phyloP scores from a whole-genome alignment of 495 filamentous ascomycete species.

The Cercophora sp. region DNA sequence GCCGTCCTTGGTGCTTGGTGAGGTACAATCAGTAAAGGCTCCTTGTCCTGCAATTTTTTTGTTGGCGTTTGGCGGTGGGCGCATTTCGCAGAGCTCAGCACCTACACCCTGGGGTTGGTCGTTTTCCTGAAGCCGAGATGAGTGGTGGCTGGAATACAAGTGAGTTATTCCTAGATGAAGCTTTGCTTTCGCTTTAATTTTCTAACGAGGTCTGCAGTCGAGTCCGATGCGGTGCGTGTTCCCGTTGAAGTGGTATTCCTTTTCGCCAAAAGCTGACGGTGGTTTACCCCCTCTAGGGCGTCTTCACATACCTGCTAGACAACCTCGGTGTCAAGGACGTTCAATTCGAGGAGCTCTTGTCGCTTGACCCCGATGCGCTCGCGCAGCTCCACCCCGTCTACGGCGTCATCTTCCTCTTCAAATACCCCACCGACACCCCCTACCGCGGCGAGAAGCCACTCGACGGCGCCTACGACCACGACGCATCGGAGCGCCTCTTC shows the following conservation, averaged over 20 bases:
- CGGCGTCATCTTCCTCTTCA: constrained; percentile 99
- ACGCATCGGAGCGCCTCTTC: constrained; percentile 72
- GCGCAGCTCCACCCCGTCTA: constrained; percentile 78
- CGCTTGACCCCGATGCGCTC: constrained; percentile 78
- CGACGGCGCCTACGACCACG: constrained; percentile 75
- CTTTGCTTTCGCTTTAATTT: too few relatives aligned
- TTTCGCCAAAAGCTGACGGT: too few relatives aligned
- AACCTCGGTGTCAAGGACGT: constrained; percentile 88
- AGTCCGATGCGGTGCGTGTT: constrained; percentile 81
- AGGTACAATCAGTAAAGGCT: too few relatives aligned
- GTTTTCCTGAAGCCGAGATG: too few relatives aligned
- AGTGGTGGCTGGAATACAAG: constrained; percentile 59
- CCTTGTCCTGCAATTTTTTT: too few relatives aligned
- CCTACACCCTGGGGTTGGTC: too few relatives aligned
- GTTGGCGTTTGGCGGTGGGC: too few relatives aligned
- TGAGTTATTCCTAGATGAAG: constrained; percentile 32
- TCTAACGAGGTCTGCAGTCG: constrained; percentile 61
- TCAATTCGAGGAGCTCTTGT: constrained; percentile 95
- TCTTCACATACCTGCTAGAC: constrained; percentile 93
- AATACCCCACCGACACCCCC: constrained; percentile 77
- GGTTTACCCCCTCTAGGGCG: constrained; percentile 66
- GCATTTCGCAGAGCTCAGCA: too few relatives aligned
- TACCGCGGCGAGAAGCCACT: constrained; percentile 58
- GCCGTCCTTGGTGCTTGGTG: too few relatives aligned
- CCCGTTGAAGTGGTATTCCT: background rate